Conservation (phyloP, 805 yeast species). For the Nematodospora valgi region DNA sequence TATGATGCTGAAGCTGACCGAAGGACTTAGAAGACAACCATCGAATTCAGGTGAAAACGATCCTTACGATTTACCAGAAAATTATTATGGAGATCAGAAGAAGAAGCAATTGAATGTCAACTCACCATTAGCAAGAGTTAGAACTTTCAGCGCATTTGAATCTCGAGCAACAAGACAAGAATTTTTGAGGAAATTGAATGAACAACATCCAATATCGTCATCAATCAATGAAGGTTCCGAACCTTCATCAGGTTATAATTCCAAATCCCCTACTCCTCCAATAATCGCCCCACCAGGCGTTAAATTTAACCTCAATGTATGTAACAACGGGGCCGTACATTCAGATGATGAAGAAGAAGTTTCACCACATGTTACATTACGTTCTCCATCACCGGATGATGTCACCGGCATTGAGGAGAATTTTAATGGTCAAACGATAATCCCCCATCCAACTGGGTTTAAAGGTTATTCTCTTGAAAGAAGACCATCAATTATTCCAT, state of each 20-base stretch:
- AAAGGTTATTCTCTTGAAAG: conserved; percentile 7
- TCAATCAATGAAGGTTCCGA: conserved; percentile 9
- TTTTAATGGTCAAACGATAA: conserved; percentile 1
- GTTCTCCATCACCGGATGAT: background rate
- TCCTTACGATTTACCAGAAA: conserved; percentile 67
- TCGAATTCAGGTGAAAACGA: conserved; percentile 49
- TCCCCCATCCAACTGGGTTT: conserved; percentile 7
- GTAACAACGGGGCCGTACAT: too few species aligned
- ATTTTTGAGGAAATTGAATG: conserved; percentile 7
- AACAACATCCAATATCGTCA: conserved; percentile 6
- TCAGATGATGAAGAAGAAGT: background rate
- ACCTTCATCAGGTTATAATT: conserved; percentile 5
- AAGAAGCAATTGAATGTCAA: conserved; percentile 19
- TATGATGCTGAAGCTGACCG: conserved; percentile 3
- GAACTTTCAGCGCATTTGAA: conserved; percentile 53
- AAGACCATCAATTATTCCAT: conserved; percentile 29
- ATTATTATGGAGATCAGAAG: conserved; percentile 62
- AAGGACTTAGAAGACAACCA: conserved; percentile 21
- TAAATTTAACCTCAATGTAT: conserved; percentile 1
- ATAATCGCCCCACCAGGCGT: conserved; percentile 1
- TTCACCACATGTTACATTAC: background rate
- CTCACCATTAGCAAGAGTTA: conserved; percentile 45
- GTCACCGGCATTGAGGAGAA: too few species aligned
- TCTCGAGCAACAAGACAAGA: conserved; percentile 9
- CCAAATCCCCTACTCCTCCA: conserved; percentile 8